These are phyloP conservation scores for Narthecium ossifragum DNA, from an alignment of 106 monocot species.

Conservation along the genomic window DNA sequence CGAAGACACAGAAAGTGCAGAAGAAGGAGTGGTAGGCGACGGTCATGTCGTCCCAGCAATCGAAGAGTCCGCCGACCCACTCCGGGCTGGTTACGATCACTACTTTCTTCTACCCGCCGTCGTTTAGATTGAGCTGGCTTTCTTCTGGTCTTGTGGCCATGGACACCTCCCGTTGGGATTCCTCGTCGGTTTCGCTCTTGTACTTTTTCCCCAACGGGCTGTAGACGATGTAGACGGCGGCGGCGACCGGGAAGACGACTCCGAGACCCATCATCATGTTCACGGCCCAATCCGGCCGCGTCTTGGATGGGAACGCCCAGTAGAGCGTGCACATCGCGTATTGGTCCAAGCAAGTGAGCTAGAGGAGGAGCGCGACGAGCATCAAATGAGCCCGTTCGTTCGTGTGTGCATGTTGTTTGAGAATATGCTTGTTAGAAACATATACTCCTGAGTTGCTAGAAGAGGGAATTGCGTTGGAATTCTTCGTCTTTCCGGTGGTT, in stretches of 20 bases:
- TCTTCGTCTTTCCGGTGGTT: too few species aligned
- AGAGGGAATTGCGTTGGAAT: too few species aligned
- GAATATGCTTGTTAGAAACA: too few species aligned
- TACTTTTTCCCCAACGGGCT: slow-evolving; percentile 33
- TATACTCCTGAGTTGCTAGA: too few species aligned
- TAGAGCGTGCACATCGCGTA: slow-evolving; percentile 48
- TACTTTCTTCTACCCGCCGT: too few species aligned
- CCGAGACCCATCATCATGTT: slow-evolving; percentile 31
- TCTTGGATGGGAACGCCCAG: slow-evolving; percentile 34
- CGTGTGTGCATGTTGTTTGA: too few species aligned
- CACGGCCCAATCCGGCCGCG: slow-evolving; percentile 27
- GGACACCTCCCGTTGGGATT: background rate
- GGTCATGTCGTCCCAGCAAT: slow-evolving; percentile 13
- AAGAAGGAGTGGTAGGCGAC: slow-evolving; percentile 9
- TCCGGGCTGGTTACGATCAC: slow-evolving; percentile 9
- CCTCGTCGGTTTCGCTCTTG: slow-evolving; percentile 10
- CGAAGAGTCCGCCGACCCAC: slow-evolving; percentile 18
- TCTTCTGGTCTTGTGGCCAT: background rate
- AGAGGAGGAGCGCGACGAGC: slow-evolving; percentile 36
- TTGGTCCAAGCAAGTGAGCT: slow-evolving; percentile 38
- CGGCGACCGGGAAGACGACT: slow-evolving; percentile 25
- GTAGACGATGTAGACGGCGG: slow-evolving; percentile 18
- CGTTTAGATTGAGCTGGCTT: background rate
- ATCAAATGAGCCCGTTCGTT: slow-evolving; percentile 34
- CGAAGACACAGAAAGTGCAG: slow-evolving; percentile 34